These are phyloP conservation scores for Phanerochaete carnosa DNA, from an alignment of 768 basidiomycete species.

Conservation along the genomic window DNA sequence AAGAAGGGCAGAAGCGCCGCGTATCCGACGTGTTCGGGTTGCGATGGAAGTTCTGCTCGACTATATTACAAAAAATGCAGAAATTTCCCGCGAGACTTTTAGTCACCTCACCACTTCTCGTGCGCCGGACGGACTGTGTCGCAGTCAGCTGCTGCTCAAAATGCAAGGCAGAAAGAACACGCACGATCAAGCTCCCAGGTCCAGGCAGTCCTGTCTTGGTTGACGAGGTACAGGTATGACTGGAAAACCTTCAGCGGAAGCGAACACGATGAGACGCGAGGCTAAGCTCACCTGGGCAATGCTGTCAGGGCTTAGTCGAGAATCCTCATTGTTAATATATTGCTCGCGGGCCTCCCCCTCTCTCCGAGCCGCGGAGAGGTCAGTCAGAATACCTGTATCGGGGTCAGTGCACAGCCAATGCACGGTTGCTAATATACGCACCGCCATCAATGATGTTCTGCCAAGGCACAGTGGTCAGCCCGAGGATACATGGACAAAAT, in stretches of 20 bases:
- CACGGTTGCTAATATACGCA: constrained; percentile 18
- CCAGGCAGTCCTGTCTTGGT: constrained; percentile 71
- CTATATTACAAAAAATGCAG: neutral
- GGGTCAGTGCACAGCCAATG: neutral
- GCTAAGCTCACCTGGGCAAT: constrained; percentile 57
- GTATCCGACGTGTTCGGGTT: neutral
- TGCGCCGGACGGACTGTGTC: constrained; percentile 47
- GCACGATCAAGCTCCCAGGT: constrained; percentile 79
- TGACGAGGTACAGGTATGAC: constrained; percentile 64
- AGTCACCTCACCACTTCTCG: constrained; percentile 42
- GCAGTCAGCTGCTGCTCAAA: neutral
- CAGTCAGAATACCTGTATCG: constrained; percentile 33
- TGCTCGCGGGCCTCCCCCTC: constrained; percentile 17
- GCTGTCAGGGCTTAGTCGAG: constrained; percentile 56
- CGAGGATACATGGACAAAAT: neutral
- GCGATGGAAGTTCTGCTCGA: neutral
- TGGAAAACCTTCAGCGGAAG: constrained; percentile 21
- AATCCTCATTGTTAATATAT: constrained; percentile 44
- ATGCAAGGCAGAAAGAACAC: constrained; percentile 21
- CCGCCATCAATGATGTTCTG: constrained; percentile 72
- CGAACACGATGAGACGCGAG: neutral
- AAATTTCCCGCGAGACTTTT: neutral
- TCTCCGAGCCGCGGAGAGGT: constrained; percentile 26
- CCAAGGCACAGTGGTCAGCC: neutral
- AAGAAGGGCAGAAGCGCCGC: neutral